Evolutionary conservation across 1,284 basidiomycete species (phyloP), one percentile per base, ranked within the genome.

Genomic region (Ceratobasidium sp.): DNA sequence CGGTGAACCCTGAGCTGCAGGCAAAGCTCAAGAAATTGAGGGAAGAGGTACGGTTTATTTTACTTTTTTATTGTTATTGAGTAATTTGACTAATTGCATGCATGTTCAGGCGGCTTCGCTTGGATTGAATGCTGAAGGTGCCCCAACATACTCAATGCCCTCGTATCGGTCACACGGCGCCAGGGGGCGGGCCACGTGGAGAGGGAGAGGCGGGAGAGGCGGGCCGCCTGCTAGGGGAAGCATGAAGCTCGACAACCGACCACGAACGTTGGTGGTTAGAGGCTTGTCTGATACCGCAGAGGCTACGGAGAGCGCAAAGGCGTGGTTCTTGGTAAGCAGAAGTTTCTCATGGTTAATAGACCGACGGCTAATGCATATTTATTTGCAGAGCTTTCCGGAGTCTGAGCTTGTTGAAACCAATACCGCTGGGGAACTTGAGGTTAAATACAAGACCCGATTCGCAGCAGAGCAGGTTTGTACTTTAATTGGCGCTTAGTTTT

Each of bases 171-270:
- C 77, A 78, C 56, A 74, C 81, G 82, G 86, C 29, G 14, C 49
- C 84, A 43, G 75, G 81, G 61, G 69, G 53, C 48, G 68, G 48
- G 56, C 76, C 7, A 14, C 81, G 46, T 69, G 86, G 84, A 22
- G 85, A 85, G 78, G 77, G 19, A 71, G 79, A 78, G 87, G 91
- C 66, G 91, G 92, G 61, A 76, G 82, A 13, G 90, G 88, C 2
- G 79, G 78, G 24, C 84, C 87, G 46, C 85, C 88, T 54, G 78
- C 66, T 16, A 85, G 90, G 64, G 83, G 83, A 2, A 92, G 88
- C 78, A 92, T 97, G 90, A 92, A 92, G 78, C 88, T 98, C 29
- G 96, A 98, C 82, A 96, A 97, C 79, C 89, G 96, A 22, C 92
- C 96, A 4, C 93, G 91, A 82, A 90, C 88, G 80, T 83, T 98